Evolutionary conservation across 2,329 filamentous ascomycete species (phyloP).

Genomic region (Colletotrichum siamense): DNA sequence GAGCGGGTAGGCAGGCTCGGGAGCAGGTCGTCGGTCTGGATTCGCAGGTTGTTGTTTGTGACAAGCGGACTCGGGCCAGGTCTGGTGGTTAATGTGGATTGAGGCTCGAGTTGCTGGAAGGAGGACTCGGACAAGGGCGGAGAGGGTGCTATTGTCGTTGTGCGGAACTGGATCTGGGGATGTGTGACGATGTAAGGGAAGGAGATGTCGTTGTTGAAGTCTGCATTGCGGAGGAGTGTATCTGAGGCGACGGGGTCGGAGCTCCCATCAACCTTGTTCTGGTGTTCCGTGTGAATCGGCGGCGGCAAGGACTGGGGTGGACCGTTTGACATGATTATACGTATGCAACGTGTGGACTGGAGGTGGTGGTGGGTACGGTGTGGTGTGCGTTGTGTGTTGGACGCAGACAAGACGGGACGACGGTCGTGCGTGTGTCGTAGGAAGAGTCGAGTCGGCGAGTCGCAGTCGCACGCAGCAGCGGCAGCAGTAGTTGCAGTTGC

Average conservation of each 20-base stretch:
- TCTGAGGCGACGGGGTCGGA: constrained; percentile 20
- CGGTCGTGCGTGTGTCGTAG: constrained; percentile 17
- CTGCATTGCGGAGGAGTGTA: constrained; percentile 18
- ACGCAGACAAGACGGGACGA: neutral
- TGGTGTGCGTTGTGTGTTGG: neutral
- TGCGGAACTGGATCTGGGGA: constrained; percentile 37
- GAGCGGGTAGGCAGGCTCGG: constrained; percentile 27
- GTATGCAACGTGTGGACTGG: constrained; percentile 9
- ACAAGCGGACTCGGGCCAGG: constrained; percentile 12
- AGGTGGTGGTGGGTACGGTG: constrained; percentile 9
- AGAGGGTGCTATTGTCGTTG: constrained; percentile 45
- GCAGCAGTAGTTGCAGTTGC: neutral
- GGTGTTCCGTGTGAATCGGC: constrained; percentile 4
- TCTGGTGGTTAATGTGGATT: neutral
- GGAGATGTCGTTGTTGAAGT: constrained; percentile 18
- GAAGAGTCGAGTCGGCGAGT: neutral
- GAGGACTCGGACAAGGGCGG: constrained; percentile 30
- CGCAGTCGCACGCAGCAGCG: neutral
- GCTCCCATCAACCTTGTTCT: constrained; percentile 18
- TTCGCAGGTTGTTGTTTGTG: constrained; percentile 33
- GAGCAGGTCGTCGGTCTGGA: constrained; percentile 40
- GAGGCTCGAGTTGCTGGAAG: constrained; percentile 17
- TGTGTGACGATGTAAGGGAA: constrained; percentile 22
- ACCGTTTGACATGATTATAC: constrained; percentile 22
- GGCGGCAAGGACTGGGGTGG: constrained; percentile 19